phyloP scores from a whole-genome alignment of 495 filamentous ascomycete genomes.

The Tuber magnatum region DNA sequence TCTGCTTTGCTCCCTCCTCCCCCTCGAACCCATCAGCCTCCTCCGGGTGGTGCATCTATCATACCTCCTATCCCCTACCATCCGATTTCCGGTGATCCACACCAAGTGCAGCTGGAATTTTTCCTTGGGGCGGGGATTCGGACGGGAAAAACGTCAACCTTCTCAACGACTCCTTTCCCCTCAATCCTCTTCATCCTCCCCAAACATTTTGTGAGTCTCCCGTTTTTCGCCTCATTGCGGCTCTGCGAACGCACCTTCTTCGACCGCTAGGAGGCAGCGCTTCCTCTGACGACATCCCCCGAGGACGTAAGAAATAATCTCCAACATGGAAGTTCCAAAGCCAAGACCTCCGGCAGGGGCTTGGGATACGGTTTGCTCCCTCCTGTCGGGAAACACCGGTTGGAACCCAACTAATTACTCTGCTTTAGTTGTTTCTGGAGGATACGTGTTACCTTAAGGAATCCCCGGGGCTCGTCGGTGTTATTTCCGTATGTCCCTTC shows the following conservation, averaged over 20 bases:
- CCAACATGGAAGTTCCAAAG: neutral
- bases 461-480: slow-evolving; percentile 25
- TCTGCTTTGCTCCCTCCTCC: neutral
- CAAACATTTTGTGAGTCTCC: neutral
- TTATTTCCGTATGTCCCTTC: slow-evolving; percentile 30
- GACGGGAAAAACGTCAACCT: neutral
- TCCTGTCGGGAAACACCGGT: no score
- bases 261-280: neutral
- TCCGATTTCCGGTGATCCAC: neutral
- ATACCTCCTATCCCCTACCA: neutral
- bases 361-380: slow-evolving; percentile 2
- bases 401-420: neutral
- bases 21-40: neutral
- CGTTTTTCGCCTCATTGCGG: neutral
- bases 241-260: neutral
- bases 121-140: neutral
- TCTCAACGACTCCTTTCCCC: neutral
- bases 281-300: neutral
- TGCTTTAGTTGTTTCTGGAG: slow-evolving; percentile 36
- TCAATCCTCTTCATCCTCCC: neutral
- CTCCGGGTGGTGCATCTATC: neutral
- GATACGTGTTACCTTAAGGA: slow-evolving; percentile 34
- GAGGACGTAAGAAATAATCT: neutral
- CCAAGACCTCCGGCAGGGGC: neutral
- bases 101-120: neutral